A percentile compares a stretch with the other conserved stretches of the same genome.
phyloP scores from a whole-genome alignment of 306 rosid species.

The Rubus parviflorus region DNA sequence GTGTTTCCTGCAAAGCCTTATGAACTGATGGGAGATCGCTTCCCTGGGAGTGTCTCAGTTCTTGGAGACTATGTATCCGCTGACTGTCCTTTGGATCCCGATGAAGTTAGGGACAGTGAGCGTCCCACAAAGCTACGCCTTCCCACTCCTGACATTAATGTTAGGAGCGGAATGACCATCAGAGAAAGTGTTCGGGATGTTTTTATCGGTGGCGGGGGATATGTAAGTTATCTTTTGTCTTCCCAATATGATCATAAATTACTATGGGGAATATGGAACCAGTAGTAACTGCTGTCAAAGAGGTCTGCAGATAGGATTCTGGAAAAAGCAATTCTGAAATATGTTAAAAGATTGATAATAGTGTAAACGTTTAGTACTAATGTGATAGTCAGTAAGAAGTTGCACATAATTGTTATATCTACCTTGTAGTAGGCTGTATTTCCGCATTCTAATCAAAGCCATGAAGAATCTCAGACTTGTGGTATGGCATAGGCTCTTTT shows the following conservation, averaged over 20 bases:
- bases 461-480: too few species aligned
- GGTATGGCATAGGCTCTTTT: neutral
- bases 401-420: neutral
- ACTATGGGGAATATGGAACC: constrained; percentile 27
- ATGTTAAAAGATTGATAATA: too few species aligned
- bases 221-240: constrained; percentile 59
- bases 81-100: constrained; percentile 96
- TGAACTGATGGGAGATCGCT: constrained; percentile 87
- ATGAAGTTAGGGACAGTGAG: constrained; percentile 95
- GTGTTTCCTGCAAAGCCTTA: constrained; percentile 97
- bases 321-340: neutral
- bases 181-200: constrained; percentile 95
- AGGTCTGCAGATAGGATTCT: neutral
- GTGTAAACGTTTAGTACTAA: neutral
- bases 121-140: constrained; percentile 97
- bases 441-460: too few species aligned
- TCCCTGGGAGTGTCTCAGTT: constrained; percentile 80
- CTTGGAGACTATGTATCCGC: constrained; percentile 94
- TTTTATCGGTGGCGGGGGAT: constrained; percentile 86
- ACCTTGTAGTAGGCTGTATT: too few species aligned
- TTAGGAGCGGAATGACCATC: constrained; percentile 83
- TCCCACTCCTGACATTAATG: constrained; percentile 68
- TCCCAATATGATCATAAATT: constrained; percentile 15
- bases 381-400: neutral
- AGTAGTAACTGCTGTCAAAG: neutral